A percentile compares a stretch with the other conserved stretches of the same genome.
Evolutionary conservation across 371 early-diverging fungal genomes (phyloP).

Genomic region (Apophysomyces variabilis): DNA sequence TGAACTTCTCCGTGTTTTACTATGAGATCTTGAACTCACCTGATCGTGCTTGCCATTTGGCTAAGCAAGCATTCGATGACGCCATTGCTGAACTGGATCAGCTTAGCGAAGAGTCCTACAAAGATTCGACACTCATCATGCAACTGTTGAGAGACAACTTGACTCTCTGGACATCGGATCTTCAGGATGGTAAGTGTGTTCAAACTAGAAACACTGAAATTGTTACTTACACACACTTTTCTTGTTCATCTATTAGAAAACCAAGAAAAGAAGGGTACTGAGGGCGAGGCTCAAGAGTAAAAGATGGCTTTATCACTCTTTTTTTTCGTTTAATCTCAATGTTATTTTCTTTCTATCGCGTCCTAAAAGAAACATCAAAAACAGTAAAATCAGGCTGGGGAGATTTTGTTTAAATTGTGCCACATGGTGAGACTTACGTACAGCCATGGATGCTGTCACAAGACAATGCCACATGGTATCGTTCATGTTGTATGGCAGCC

Average conservation of each 20-base stretch:
- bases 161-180: conserved; percentile 99
- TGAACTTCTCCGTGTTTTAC: conserved; percentile 99
- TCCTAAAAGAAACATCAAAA: conserved; percentile 13
- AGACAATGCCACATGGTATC: conserved; percentile 8
- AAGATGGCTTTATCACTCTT: conserved; percentile 1
- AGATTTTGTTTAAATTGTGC: conserved; percentile 12
- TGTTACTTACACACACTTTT: not conserved
- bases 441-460: not conserved
- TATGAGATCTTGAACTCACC: conserved; percentile 99
- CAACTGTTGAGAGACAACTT: conserved; percentile 99
- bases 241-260: conserved; percentile 14
- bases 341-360: conserved; percentile 10
- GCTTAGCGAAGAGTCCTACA: conserved; percentile 99
- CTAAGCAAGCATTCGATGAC: conserved; percentile 99
- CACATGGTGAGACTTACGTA: not conserved
- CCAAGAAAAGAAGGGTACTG: conserved; percentile 18
- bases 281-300: conserved; percentile 25
- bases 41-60: conserved; percentile 98
- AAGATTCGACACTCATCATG: conserved; percentile 99
- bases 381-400: conserved; percentile 4
- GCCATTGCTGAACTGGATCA: conserved; percentile 99
- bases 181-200: conserved; percentile 74
- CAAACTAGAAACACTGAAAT: not conserved
- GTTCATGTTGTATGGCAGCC: not conserved
- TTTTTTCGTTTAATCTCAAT: not conserved